These are phyloP conservation scores for Durotheca rogersii DNA, from an alignment of 495 filamentous ascomycete species.

Conservation along the genomic window DNA sequence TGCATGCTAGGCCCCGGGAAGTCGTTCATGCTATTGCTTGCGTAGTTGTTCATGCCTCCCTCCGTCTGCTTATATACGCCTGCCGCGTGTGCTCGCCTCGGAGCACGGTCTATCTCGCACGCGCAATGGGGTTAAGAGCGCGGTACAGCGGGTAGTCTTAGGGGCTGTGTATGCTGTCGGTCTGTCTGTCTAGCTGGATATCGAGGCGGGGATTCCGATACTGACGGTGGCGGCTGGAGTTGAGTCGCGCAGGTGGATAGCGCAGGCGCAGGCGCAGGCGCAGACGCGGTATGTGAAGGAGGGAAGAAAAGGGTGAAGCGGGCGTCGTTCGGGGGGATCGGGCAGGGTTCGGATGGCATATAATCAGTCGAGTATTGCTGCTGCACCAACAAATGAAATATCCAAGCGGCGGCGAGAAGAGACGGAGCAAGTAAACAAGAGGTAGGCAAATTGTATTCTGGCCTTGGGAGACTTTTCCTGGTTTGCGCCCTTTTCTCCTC, in stretches of 20 bases:
- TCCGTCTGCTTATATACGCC: conserved; percentile 9
- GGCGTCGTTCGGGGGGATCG: neutral
- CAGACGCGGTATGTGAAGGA: too few species aligned
- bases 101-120: conserved; percentile 2
- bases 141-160: neutral
- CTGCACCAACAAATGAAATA: conserved; percentile 13
- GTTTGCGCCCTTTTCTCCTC: neutral
- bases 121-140: neutral
- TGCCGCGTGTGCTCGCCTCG: conserved; percentile 8
- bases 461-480: neutral
- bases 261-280: too few species aligned
- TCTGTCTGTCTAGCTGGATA: neutral
- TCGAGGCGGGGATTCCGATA: neutral
- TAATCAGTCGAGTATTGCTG: too few species aligned
- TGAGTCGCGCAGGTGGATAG: too few species aligned
- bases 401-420: conserved; percentile 13
- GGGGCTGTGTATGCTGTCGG: too few species aligned
- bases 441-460: neutral
- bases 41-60: conserved; percentile 35
- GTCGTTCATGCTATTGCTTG: conserved; percentile 33
- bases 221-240: too few species aligned
- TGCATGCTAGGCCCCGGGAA: conserved; percentile 21
- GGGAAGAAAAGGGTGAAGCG: too few species aligned
- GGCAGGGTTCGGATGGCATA: too few species aligned
- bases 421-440: conserved; percentile 3